A percentile compares a stretch with the other conserved stretches of the same genome.
Evolutionary conservation across 192 early-diverging fungal genomes (phyloP).

Genomic region (Linnemannia elongata): DNA sequence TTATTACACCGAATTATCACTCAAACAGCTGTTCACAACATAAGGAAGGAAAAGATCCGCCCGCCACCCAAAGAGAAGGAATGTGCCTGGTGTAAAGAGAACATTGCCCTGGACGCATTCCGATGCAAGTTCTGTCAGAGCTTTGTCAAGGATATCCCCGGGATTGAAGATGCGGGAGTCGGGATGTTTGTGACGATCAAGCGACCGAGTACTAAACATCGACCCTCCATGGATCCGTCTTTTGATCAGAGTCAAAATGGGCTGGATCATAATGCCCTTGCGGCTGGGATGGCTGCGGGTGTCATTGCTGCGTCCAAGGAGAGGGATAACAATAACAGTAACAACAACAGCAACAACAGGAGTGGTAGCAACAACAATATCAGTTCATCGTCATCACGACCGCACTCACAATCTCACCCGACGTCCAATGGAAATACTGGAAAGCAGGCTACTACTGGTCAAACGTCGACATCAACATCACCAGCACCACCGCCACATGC

Average conservation of each 20-base stretch:
- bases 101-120: conserved; percentile 41
- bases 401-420: neutral
- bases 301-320: neutral
- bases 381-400: neutral
- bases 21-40: conserved; percentile 35
- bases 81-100: conserved; percentile 53
- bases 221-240: neutral
- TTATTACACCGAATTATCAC: neutral
- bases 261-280: neutral
- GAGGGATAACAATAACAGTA: neutral
- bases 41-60: conserved; percentile 35
- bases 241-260: too few species aligned
- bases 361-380: neutral
- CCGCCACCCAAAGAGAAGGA: conserved; percentile 50
- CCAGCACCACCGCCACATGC: neutral
- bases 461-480: neutral
- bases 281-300: neutral
- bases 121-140: conserved; percentile 58
- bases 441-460: neutral
- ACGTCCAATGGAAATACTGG: neutral
- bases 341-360: neutral
- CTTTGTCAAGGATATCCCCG: conserved; percentile 54
- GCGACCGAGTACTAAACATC: neutral
- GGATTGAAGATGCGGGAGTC: conserved; percentile 31
- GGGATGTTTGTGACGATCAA: conserved; percentile 53